These are phyloP conservation scores for Kurtzmaniella quercitrusa DNA, from an alignment of 1,139 yeast genomes.

Conservation along the genomic window DNA sequence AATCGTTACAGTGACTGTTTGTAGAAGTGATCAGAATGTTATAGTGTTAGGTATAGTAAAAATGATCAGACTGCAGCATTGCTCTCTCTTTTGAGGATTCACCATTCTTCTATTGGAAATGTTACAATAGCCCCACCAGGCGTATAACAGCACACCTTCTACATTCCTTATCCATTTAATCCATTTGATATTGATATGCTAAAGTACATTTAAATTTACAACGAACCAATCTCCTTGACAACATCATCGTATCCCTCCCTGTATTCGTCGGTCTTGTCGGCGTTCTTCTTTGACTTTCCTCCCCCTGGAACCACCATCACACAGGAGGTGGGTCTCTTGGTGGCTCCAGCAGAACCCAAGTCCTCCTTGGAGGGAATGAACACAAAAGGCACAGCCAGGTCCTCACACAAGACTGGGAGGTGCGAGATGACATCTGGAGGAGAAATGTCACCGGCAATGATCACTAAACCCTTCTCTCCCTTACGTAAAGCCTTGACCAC, in stretches of 20 bases:
- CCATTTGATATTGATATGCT: background rate
- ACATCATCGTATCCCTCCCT: slow-evolving; percentile 90
- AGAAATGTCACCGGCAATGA: slow-evolving; percentile 96
- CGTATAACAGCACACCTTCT: too few relatives aligned
- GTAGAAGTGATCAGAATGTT: too few relatives aligned
- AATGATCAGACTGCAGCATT: too few relatives aligned
- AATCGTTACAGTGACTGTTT: too few relatives aligned
- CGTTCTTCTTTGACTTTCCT: slow-evolving; percentile 76
- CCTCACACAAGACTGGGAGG: slow-evolving; percentile 96
- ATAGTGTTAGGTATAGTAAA: too few relatives aligned
- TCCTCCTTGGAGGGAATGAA: slow-evolving; percentile 97
- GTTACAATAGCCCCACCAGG: too few relatives aligned
- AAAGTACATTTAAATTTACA: slow-evolving; percentile 12
- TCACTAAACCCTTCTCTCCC: slow-evolving; percentile 95
- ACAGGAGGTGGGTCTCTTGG: slow-evolving; percentile 98
- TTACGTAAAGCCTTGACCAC: slow-evolving; percentile 96
- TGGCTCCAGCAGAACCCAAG: slow-evolving; percentile 97
- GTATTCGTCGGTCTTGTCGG: slow-evolving; percentile 82
- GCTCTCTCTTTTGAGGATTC: too few relatives aligned
- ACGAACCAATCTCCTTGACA: slow-evolving; percentile 74
- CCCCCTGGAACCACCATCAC: slow-evolving; percentile 98
- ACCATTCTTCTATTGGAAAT: too few relatives aligned
- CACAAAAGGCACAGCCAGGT: slow-evolving; percentile 80
- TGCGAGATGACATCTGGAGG: slow-evolving; percentile 98
- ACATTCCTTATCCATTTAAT: background rate